These are phyloP conservation scores for Ganoderma boninense DNA, from an alignment of 1,284 basidiomycete genomes.

Conservation along the genomic window DNA sequence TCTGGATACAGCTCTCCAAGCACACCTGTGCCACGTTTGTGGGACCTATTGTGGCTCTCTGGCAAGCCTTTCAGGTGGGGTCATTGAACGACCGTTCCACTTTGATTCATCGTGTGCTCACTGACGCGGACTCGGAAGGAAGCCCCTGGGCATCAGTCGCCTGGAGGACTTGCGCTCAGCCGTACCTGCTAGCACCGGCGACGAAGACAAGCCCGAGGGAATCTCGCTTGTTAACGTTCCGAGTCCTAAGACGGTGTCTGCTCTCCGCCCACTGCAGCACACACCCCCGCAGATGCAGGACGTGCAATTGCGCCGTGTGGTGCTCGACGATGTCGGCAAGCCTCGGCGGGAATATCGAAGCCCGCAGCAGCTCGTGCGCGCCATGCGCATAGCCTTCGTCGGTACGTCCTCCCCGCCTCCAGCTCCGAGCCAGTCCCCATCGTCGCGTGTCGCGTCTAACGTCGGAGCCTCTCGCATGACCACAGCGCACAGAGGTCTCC, in stretches of 20 bases:
- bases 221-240: not conserved
- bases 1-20: too few relatives aligned
- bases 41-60: not conserved
- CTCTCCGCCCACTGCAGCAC: not conserved
- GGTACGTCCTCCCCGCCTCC: not conserved
- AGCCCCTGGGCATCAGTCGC: not conserved
- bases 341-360: not conserved
- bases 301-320: not conserved
- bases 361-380: not conserved
- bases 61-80: not conserved
- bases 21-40: not conserved
- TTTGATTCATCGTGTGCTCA: not conserved
- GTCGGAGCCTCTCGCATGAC: not conserved
- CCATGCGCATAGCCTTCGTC: not conserved
- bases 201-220: not conserved
- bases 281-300: not conserved
- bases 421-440: too few relatives aligned
- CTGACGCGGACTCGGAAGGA: too few relatives aligned
- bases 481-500: not conserved
- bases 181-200: not conserved
- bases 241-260: not conserved
- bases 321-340: not conserved
- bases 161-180: not conserved
- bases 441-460: not conserved
- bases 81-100: too few relatives aligned